These are phyloP conservation scores for Mortierella hygrophila DNA, from an alignment of 192 early-diverging fungal species.

Conservation along the genomic window DNA sequence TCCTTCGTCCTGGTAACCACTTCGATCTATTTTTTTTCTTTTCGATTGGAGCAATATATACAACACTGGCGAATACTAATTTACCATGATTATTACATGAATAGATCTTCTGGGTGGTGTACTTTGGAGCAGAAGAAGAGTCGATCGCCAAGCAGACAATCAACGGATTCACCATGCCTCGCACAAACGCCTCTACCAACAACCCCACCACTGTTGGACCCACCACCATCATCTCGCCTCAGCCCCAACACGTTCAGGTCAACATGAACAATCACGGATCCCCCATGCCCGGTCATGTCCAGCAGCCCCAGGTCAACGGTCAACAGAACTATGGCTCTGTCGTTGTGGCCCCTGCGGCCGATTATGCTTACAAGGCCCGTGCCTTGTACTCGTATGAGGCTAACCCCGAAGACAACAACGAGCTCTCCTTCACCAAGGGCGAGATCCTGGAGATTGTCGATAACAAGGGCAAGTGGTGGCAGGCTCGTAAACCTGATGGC, in stretches of 20 bases:
- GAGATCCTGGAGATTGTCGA: constrained; percentile 89
- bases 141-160: constrained; percentile 59
- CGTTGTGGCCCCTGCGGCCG: constrained; percentile 55
- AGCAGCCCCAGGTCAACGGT: constrained; percentile 7
- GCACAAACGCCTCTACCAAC: not conserved
- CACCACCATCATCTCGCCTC: constrained; percentile 11
- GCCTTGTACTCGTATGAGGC: constrained; percentile 87
- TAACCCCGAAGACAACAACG: constrained; percentile 92
- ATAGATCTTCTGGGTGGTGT: constrained; percentile 76
- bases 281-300: constrained; percentile 34
- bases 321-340: constrained; percentile 37
- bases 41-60: not conserved
- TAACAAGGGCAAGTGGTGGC: constrained; percentile 98
- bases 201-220: not conserved
- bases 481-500: constrained; percentile 87
- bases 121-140: constrained; percentile 75
- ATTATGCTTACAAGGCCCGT: constrained; percentile 71
- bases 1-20: constrained; percentile 44
- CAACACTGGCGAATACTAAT: constrained; percentile 1
- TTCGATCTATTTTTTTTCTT: not conserved
- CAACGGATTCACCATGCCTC: constrained; percentile 43
- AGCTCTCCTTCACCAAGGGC: constrained; percentile 90
- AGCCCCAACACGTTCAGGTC: constrained; percentile 12
- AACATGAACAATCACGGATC: not conserved
- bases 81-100: constrained; percentile 16